Evolutionary conservation across 805 yeast species (phyloP).

Genomic region (Wickerhamomyces alni): DNA sequence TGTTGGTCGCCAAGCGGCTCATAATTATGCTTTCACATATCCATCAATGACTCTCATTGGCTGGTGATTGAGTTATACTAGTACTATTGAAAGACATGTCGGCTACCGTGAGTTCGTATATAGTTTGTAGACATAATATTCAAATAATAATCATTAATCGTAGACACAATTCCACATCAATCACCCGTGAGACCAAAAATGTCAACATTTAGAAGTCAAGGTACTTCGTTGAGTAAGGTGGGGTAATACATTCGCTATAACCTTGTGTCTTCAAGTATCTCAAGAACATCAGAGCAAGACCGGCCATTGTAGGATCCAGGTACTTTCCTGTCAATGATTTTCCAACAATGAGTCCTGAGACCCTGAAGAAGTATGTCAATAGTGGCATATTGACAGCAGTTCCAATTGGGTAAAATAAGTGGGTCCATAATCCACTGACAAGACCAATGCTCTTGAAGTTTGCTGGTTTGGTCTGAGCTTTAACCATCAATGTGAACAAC

Average conservation of each 20-base stretch:
- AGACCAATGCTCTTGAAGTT: slow-evolving; percentile 7
- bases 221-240: no score
- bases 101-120: no score
- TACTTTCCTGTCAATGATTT: neutral
- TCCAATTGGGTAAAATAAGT: neutral
- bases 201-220: no score
- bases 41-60: no score
- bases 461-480: neutral
- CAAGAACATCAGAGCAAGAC: neutral
- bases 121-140: no score
- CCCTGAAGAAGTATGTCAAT: neutral
- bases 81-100: no score
- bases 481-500: slow-evolving; percentile 1
- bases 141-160: no score
- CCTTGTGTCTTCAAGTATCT: neutral
- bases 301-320: neutral
- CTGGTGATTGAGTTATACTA: no score
- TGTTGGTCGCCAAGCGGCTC: no score
- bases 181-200: no score
- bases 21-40: no score
- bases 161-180: no score
- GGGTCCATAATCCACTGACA: slow-evolving; percentile 9
- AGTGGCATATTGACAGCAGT: neutral
- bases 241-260: neutral
- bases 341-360: neutral